Percentiles rank a stretch among this genome's conserved stretches.
Evolutionary conservation across 352 stramenopile genomes (phyloP).

Genomic region (Globisporangium camurandrum): DNA sequence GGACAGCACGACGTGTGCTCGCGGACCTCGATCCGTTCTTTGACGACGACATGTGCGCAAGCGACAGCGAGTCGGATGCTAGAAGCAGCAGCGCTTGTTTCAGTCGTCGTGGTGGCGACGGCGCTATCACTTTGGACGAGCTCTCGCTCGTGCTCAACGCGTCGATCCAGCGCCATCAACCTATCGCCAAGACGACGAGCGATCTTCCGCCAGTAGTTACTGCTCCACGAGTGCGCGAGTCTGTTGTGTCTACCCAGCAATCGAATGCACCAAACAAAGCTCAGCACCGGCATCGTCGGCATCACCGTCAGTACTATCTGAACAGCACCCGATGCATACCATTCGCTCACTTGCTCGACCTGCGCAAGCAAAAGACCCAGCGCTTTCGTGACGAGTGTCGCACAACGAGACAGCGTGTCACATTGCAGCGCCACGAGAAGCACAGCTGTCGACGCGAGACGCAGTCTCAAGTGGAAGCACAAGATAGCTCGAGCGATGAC

Average conservation of each 20-base stretch:
- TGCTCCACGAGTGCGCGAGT: too few relatives aligned
- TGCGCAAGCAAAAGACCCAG: conserved; percentile 11
- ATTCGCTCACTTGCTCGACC: conserved; percentile 9
- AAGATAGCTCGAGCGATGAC: neutral
- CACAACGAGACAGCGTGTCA: neutral
- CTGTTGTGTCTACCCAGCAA: too few relatives aligned
- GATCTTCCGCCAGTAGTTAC: too few relatives aligned
- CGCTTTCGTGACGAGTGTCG: conserved; percentile 1
- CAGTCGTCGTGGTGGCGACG: conserved; percentile 1
- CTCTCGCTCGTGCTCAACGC: conserved; percentile 44
- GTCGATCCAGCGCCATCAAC: conserved; percentile 48
- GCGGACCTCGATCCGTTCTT: conserved; percentile 43
- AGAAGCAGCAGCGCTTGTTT: conserved; percentile 7
- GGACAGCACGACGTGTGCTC: conserved; percentile 32
- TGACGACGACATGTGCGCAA: conserved; percentile 9
- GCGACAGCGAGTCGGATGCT: conserved; percentile 1
- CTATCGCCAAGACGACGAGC: too few relatives aligned
- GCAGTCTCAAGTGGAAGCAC: neutral
- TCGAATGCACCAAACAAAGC: too few relatives aligned
- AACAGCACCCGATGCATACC: neutral
- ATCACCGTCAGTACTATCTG: neutral
- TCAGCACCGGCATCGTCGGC: too few relatives aligned
- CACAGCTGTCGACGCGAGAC: neutral
- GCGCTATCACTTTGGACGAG: conserved; percentile 36
- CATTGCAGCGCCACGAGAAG: neutral